Base-by-base conservation (phyloP, 2,329 filamentous ascomycete genomes). In the Colletotrichum spinosum region DNA sequence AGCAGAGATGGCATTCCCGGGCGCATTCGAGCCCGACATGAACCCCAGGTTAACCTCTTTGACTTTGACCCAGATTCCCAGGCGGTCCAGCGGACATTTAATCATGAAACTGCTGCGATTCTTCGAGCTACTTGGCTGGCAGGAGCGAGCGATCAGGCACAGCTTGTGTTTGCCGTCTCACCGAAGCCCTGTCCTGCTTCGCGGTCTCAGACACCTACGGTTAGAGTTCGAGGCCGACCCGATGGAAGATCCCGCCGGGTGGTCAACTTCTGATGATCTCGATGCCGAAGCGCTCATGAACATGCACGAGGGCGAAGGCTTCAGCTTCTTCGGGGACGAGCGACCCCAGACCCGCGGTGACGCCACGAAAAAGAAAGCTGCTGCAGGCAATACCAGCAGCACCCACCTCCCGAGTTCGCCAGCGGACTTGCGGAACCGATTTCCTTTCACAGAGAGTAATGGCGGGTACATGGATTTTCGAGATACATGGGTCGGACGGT, bases 31-130 rank as follows among this genome's bases (percentile, higher is more conserved):
- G 4, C 87, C 88, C 0, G 82, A 88, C 53, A 82, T 84, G 76
- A 90, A 89, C 65, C 83, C 86, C 1, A 81, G 86, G 4, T 72
- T 90, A 25, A 74, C 72, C 10, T 84, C 81, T 1, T 70, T 90
- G 33, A 85, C 83, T 4, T 74, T 90, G 25, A 86, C 85, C 0
- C 75, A 79, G 35, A 78, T 90, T 3, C 88, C 88, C 0, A 79
- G 84, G 8, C 80, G 80, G 33, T 88, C 86, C 1, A 78, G 74
- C 5, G 86, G 86, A 0, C 79, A 79, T 6, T 65, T 88, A 12
- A 79, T 85, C 38, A 70, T 77, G n/a, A 78, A 74, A n/a, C 72
- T 90, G 5, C 72, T 79, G 1, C 60, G 68, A 0, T 87, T 90
- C 50, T 67, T 90, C 10, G 76, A 75, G 11, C 74, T 82, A 0